phyloP scores from a whole-genome alignment of 2,329 filamentous ascomycete species.

The Diaporthe sp. region DNA sequence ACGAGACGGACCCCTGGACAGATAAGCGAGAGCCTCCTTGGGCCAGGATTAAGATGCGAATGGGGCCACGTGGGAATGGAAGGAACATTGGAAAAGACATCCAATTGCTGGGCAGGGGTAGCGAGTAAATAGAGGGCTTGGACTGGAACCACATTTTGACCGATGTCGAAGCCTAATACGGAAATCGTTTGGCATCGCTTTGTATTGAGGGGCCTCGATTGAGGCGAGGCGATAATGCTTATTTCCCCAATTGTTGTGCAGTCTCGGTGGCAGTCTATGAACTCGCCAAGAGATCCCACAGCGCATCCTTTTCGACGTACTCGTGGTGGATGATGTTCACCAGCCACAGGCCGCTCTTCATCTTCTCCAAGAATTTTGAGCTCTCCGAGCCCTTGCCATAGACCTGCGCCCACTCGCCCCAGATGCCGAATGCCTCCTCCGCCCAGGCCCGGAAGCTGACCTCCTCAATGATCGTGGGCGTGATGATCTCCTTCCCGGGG shows the following conservation, averaged over 20 bases:
- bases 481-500: conserved; percentile 94
- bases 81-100: not conserved
- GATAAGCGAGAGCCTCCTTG: conserved; percentile 21
- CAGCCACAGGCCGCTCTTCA: conserved; percentile 83
- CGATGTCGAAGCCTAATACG: not conserved
- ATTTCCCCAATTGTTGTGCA: conserved; percentile 42
- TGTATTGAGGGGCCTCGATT: not conserved
- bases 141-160: not conserved
- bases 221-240: not conserved
- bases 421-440: conserved; percentile 96
- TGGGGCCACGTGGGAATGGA: conserved; percentile 11
- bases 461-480: conserved; percentile 96
- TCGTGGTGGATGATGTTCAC: conserved; percentile 92
- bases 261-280: conserved; percentile 19
- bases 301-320: conserved; percentile 76
- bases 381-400: conserved; percentile 79
- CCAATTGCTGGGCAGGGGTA: conserved; percentile 19
- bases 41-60: conserved; percentile 22
- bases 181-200: not conserved
- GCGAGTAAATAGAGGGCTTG: conserved; percentile 20
- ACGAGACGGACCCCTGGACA: conserved; percentile 25
- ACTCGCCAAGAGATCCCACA: conserved; percentile 77
- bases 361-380: conserved; percentile 76
- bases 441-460: conserved; percentile 94
- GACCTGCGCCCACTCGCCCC: conserved; percentile 92